Evolutionary conservation across 768 basidiomycete genomes (phyloP).

Genomic region (Dictyophora rubrovolvata): DNA sequence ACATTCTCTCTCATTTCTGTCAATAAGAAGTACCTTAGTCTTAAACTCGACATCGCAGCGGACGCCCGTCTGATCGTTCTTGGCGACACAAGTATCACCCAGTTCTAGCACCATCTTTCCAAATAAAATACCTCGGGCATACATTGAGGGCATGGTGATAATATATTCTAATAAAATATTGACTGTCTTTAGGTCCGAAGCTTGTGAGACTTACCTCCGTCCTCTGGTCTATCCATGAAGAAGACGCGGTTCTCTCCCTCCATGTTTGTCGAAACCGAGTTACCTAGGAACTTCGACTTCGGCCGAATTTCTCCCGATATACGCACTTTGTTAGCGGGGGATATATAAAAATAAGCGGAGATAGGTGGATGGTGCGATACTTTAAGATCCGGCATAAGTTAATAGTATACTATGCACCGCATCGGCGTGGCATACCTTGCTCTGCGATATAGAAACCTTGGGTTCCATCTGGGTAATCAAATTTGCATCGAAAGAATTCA

Average conservation of each 20-base stretch:
- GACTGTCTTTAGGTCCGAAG: background rate
- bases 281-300: slow-evolving; percentile 93
- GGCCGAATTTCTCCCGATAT: slow-evolving; percentile 92
- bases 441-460: slow-evolving; percentile 95
- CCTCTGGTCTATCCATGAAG: slow-evolving; percentile 72
- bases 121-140: slow-evolving; percentile 77
- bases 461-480: slow-evolving; percentile 86
- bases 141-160: slow-evolving; percentile 98
- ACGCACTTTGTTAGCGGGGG: slow-evolving; percentile 76
- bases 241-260: slow-evolving; percentile 89
- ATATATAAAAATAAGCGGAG: slow-evolving; percentile 93
- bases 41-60: slow-evolving; percentile 90
- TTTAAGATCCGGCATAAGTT: slow-evolving; percentile 19
- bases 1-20: background rate
- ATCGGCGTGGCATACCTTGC: slow-evolving; percentile 51
- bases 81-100: slow-evolving; percentile 79
- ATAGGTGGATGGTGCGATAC: slow-evolving; percentile 94
- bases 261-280: slow-evolving; percentile 93
- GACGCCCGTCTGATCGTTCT: slow-evolving; percentile 68
- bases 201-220: slow-evolving; percentile 55
- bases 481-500: slow-evolving; percentile 95
- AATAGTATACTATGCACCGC: background rate
- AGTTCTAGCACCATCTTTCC: slow-evolving; percentile 95
- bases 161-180: slow-evolving; percentile 50
- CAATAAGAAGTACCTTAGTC: slow-evolving; percentile 62